Evolutionary conservation across 495 filamentous ascomycete genomes (phyloP), one percentile per base, ranked within the genome.

Genomic region (Xylaria intraflava): DNA sequence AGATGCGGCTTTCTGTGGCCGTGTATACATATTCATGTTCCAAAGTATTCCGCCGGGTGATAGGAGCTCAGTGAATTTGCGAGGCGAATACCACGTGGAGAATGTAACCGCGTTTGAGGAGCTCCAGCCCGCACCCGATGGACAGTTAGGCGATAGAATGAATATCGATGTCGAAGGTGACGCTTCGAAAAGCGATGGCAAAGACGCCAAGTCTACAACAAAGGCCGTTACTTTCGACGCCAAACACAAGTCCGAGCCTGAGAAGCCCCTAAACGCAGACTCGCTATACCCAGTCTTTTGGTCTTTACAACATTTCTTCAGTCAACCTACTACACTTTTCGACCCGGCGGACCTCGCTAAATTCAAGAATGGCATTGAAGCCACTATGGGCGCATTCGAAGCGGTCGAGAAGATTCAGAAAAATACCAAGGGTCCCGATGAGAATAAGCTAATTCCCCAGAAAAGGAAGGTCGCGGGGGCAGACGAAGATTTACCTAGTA

Each of bases 11-110:
- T 99, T 98, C 68, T 96, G 91, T 66, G 93, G 93, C 31, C 79
- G 92, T 40, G 91, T 99, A 19, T 95, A 95, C 65, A 95, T 99
- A 57, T 99, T 95, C 64, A 81, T 97, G 52, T 97, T 96, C 68
- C 93, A 97, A 67, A 94, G 88, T 66, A 96, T 97, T 62, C 90
- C 93, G 10, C 76, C 97, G 0, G 90, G 91, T 23, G 93, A 99
- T 71, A 92, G 88, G 62, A 96, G 93, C 65, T 95, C 91, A 1
- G 92, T 99, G 44, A 99, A 99, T 60, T 79, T 96, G 43, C 83
- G 94, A 24, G 93, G 93, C 59, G 93, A 97, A 69, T 99, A 91
- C 57, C 94, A 99, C 62, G 81, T 85, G 17, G 92, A 96, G 60
- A 99, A 99, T 78, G 82, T 93, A 46, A 99, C 93, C 2, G 83